Evolutionary conservation across 495 filamentous ascomycete species (phyloP).

Genomic region (Neurospora sp.): DNA sequence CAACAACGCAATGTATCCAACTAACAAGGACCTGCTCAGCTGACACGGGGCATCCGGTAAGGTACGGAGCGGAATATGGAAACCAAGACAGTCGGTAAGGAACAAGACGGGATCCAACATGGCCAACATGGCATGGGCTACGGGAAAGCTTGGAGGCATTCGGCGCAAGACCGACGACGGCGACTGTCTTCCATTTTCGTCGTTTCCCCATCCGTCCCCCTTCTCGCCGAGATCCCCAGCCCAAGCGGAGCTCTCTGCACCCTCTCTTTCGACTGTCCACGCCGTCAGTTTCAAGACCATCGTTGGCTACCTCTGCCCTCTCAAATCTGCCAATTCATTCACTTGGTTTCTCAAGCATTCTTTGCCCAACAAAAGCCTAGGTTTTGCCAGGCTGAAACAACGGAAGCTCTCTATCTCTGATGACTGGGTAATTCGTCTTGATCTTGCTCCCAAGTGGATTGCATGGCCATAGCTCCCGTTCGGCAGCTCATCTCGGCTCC

Average conservation of each 20-base stretch:
- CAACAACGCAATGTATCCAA: not conserved
- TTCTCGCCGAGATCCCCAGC: not conserved
- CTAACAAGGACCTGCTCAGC: not conserved
- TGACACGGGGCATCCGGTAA: not conserved
- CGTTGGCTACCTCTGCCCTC: not conserved
- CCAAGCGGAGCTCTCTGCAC: not conserved
- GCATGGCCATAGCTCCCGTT: not conserved
- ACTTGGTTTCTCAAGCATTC: not conserved
- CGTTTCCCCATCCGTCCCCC: not conserved
- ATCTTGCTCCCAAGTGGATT: not conserved
- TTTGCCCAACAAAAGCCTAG: not conserved
- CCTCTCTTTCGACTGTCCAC: not conserved
- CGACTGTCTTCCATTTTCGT: not conserved
- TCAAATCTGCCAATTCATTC: not conserved
- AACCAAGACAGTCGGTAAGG: not conserved
- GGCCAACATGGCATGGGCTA: not conserved
- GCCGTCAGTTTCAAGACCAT: not conserved
- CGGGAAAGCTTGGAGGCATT: not conserved
- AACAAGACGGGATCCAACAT: not conserved
- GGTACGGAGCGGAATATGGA: not conserved
- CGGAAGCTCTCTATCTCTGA: not conserved
- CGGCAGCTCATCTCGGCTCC: not conserved
- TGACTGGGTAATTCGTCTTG: not conserved
- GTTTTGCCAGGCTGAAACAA: not conserved
- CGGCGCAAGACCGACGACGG: not conserved